Base-by-base conservation (phyloP, 805 yeast genomes). In the Saccharomycopsis amapae region DNA sequence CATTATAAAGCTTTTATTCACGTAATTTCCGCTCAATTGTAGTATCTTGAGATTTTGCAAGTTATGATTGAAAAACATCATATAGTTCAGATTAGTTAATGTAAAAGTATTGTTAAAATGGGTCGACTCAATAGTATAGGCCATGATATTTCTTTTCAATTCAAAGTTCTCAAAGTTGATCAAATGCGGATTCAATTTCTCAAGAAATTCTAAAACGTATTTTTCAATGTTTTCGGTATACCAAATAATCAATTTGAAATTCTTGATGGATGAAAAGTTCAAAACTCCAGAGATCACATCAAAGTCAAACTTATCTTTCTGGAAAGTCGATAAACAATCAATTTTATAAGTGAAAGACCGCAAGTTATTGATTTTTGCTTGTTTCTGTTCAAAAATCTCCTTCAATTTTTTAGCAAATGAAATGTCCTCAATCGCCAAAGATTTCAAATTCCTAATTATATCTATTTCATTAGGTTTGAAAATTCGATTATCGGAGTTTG, bases 341-440 rank as follows among this genome's bases (percentile, higher is more conserved):
- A 47, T 42, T 33, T 47, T 47, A 30, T 47, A 47, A 22, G 47
- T 42, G 30, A 47, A 47, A 3, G 50, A 26, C 12, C 5, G 24
- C 2, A 47, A 17, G 10, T 43, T 47, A 18, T 22, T 28, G 10
- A n/a, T n/a, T n/a, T 28, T 28, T 10, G 32, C 10, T n/a, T 31
- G 15, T 5, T 15, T 37, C 15, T 10, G 17, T 28, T 6, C 10
- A 20, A 20, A 24, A 23, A n/a, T 17, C 17, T 35, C 25, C 5
- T 15, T 18, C 24, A 46, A 42, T 5, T 22, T 28, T 24, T 33
- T 37, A 13, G 47, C 37, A 38, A 44, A 39, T 6, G 19, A 13
- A 18, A 38, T 25, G 23, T 47, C 50, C 25, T 47, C 50, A n/a
- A 47, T 43, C 17, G 50, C 50, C n/a, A 47, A 39, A 23, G 50